phyloP scores from a whole-genome alignment of 306 rosid species.

The Ormosia emarginata region DNA sequence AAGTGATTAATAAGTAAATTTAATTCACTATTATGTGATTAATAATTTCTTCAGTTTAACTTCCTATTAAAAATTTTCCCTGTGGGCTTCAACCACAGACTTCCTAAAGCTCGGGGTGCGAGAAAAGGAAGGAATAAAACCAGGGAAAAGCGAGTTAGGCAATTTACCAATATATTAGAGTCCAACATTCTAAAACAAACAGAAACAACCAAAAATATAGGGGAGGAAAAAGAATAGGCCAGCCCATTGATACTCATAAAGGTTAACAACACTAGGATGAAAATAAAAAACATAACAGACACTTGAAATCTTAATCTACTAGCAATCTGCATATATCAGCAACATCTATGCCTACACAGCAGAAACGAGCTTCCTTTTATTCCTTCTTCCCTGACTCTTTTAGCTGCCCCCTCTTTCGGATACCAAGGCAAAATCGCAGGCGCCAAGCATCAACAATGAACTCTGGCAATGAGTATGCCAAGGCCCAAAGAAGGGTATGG shows the following conservation, averaged over 20 bases:
- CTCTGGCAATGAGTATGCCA: constrained; percentile 63
- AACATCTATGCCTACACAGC: constrained; percentile 25
- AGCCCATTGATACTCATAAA: constrained; percentile 5
- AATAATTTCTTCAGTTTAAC: neutral
- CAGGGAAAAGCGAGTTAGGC: neutral
- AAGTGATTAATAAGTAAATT: too few species aligned
- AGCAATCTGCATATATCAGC: constrained; percentile 8
- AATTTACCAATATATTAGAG: neutral
- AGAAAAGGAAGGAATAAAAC: neutral
- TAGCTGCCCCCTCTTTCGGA: constrained; percentile 80
- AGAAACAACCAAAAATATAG: neutral
- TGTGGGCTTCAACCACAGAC: neutral
- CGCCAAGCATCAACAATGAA: constrained; percentile 72
- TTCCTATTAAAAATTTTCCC: neutral
- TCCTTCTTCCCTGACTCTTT: constrained; percentile 73
- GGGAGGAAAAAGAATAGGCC: constrained; percentile 15
- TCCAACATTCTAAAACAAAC: neutral
- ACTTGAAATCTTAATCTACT: constrained; percentile 15
- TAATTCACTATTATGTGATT: neutral
- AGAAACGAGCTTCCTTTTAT: constrained; percentile 16
- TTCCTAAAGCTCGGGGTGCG: neutral
- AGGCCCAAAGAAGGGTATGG: constrained; percentile 76
- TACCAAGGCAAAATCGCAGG: constrained; percentile 55
- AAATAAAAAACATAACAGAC: neutral
- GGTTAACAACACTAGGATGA: neutral